phyloP scores from a whole-genome alignment of 139 green algal species.

The Chlorella sp. region DNA sequence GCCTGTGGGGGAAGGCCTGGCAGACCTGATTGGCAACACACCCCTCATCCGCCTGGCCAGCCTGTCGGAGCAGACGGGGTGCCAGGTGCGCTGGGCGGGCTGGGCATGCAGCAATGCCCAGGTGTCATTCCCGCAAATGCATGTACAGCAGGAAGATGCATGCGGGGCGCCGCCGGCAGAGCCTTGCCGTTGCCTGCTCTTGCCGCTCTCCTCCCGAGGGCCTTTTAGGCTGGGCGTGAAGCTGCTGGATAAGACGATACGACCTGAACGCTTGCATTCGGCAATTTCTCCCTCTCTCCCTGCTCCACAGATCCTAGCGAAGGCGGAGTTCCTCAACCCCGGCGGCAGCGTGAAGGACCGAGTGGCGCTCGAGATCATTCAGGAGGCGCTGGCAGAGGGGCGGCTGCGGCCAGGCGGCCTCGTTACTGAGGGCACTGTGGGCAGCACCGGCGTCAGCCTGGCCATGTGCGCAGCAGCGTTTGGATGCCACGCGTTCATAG shows the following conservation, averaged over 20 bases:
- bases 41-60: conserved; percentile 80
- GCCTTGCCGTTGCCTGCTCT: too few species aligned
- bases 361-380: conserved; percentile 88
- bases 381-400: conserved; percentile 73
- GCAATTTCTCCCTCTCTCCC: too few species aligned
- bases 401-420: conserved; percentile 75
- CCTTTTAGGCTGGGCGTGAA: too few species aligned
- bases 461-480: conserved; percentile 79
- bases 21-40: conserved; percentile 84
- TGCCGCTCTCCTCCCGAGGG: too few species aligned
- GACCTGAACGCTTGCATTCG: too few species aligned
- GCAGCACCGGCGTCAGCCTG: conserved; percentile 88
- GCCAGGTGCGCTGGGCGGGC: conserved; percentile 59
- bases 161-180: too few species aligned
- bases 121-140: too few species aligned
- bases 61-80: conserved; percentile 82
- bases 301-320: conserved; percentile 81
- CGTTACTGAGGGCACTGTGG: conserved; percentile 84
- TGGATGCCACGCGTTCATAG: conserved; percentile 82
- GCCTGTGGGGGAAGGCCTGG: conserved; percentile 55
- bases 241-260: too few species aligned
- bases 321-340: conserved; percentile 95
- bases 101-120: too few species aligned
- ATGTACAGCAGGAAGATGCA: too few species aligned
- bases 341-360: conserved; percentile 94